Conservation (phyloP, 345 rosid species). For the Ceriops zippeliana region DNA sequence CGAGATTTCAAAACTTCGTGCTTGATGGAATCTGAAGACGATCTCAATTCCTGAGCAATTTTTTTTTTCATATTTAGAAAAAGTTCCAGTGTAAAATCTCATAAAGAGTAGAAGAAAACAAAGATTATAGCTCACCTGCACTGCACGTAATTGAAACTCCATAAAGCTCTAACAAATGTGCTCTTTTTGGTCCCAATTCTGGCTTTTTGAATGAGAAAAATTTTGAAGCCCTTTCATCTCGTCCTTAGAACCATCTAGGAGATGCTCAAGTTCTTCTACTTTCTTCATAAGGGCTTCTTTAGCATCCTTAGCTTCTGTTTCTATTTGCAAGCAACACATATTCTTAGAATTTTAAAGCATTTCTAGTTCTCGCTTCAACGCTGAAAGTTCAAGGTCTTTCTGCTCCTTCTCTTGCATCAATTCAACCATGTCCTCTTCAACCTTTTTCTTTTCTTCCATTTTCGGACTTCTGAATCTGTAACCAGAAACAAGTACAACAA, state of each 20-base stretch:
- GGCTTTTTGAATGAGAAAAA: conserved; percentile 33
- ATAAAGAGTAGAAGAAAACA: background rate
- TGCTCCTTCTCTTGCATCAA: conserved; percentile 37
- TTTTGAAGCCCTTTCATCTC: conserved; percentile 45
- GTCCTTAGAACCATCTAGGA: conserved; percentile 37
- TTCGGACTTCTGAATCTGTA: conserved; percentile 43
- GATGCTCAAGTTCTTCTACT: conserved; percentile 46
- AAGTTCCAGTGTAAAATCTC: conserved; percentile 3
- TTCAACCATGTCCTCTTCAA: conserved; percentile 38
- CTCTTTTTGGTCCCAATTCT: conserved; percentile 56
- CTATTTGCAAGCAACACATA: conserved; percentile 43
- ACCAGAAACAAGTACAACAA: background rate
- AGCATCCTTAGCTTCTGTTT: conserved; percentile 50
- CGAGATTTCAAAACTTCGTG: conserved; percentile 50
- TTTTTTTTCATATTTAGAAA: conserved; percentile 13
- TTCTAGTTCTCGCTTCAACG: conserved; percentile 32
- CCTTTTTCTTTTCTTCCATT: conserved; percentile 44
- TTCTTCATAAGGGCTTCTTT: conserved; percentile 37
- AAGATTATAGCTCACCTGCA: conserved; percentile 42
- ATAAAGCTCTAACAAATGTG: conserved; percentile 34
- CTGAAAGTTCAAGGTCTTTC: conserved; percentile 17
- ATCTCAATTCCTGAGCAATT: conserved; percentile 53
- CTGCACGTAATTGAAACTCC: conserved; percentile 46
- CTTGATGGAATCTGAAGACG: conserved; percentile 54
- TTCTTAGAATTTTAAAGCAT: conserved; percentile 43